Base-by-base conservation (phyloP, 2,329 filamentous ascomycete species). In the Fonsecaea erecta region DNA sequence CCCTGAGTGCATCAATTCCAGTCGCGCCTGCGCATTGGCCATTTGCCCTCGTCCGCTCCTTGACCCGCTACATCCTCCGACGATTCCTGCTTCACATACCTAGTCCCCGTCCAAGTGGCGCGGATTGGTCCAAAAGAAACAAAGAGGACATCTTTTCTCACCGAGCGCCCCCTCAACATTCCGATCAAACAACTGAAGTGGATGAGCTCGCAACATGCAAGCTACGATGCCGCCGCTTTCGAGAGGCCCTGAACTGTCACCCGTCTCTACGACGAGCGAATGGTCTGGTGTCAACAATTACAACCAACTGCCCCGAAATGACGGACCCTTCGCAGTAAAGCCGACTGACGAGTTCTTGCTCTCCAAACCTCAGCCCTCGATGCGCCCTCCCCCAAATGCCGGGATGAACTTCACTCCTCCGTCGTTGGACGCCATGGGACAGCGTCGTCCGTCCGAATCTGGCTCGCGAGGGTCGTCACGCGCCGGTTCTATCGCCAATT, bases 181-280 rank as follows among this genome's bases (percentile, higher is more conserved):
- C 37, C 51, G 14, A 40, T 26, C 3, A 30, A 26, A 24, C 21
- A 26, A 24, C 21, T 58, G 34, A 48, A 35, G 37, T 46, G 32
- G 46, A 62, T 60, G 61, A 52, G 32, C 54, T 28, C 40, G 35
- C 58, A 59, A 21, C 5, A 69, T 69, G 67, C 67, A 69, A 62
- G 67, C 67, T 43, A 52, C 67, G n/a, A 60, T 69, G 37, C 54
- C 64, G 28, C 64, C 67, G 18, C 62, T 60, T 43, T 37, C 51
- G 48, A 58, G 64, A 55, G 64, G 61, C 24, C 55, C 62, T 5
- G 62, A 69, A 24, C 37, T 93, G 77, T 93, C 92, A 75, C 91
- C 92, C 75, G 85, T 92, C 77, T 95, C 91, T 80, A 89, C 83
- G 75, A 91, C 89, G 77, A 93, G 88, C 82, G 92, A 95, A 77